phyloP scores from a whole-genome alignment of 2,329 filamentous ascomycete genomes.

The Phyllachora maydis region DNA sequence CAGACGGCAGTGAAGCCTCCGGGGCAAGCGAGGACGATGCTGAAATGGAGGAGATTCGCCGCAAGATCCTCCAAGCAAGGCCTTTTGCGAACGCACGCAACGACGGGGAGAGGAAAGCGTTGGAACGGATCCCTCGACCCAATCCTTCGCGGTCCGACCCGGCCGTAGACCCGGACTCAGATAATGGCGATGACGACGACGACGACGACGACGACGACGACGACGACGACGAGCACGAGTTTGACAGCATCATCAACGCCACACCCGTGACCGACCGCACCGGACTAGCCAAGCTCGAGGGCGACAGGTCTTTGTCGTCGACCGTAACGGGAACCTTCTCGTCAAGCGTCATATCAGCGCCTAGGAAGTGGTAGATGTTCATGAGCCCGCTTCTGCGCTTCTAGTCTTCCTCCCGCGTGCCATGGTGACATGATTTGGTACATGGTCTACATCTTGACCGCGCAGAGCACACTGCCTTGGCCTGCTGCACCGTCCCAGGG shows the following conservation, averaged over 20 bases:
- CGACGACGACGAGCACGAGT: slow-evolving; percentile 51
- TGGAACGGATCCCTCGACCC: slow-evolving; percentile 1
- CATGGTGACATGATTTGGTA: no score
- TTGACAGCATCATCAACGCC: slow-evolving; percentile 84
- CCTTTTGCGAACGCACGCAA: slow-evolving; percentile 45
- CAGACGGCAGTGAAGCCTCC: slow-evolving; percentile 27
- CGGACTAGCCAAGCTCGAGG: slow-evolving; percentile 38
- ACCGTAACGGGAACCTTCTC: slow-evolving; percentile 21
- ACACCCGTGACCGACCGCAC: slow-evolving; percentile 75
- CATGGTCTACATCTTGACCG: no score
- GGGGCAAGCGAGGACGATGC: slow-evolving; percentile 61
- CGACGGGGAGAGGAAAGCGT: slow-evolving; percentile 25
- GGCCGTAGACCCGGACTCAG: slow-evolving; percentile 51
- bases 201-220: slow-evolving; percentile 17
- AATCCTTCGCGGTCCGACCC: slow-evolving; percentile 31
- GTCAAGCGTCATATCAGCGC: slow-evolving; percentile 24
- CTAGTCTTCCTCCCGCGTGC: no score
- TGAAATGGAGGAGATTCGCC: slow-evolving; percentile 81
- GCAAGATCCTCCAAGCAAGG: slow-evolving; percentile 79
- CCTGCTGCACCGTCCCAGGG: no score
- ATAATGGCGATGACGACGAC: slow-evolving; percentile 18
- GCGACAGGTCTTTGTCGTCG: slow-evolving; percentile 16
- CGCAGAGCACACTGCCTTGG: no score
- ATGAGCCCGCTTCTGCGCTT: neutral
- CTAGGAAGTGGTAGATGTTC: slow-evolving; percentile 20